phyloP scores from a whole-genome alignment of 352 stramenopile species.

The Hyaloperonospora arabidopsidis region DNA sequence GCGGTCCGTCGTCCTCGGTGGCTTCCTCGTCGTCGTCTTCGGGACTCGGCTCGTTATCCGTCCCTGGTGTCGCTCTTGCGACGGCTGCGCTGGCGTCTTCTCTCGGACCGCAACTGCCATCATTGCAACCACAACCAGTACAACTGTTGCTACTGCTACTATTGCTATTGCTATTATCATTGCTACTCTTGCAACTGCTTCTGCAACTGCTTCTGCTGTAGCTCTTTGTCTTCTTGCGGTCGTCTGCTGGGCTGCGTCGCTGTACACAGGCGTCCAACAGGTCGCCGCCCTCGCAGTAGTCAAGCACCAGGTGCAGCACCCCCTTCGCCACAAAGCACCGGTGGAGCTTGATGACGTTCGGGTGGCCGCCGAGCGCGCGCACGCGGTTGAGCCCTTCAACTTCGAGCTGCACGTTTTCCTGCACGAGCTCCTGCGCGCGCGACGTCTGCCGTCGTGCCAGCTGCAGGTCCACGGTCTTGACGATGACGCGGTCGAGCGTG shows the following conservation, averaged over 20 bases:
- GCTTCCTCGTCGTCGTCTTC: slow-evolving; percentile 2
- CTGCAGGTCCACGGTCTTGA: slow-evolving; percentile 66
- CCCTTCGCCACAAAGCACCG: slow-evolving; percentile 54
- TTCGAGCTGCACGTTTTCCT: slow-evolving; percentile 66
- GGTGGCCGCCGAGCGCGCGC: slow-evolving; percentile 44
- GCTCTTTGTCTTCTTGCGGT: not conserved
- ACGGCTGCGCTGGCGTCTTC: slow-evolving; percentile 1
- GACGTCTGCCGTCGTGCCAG: slow-evolving; percentile 51
- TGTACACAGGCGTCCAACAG: slow-evolving; percentile 53
- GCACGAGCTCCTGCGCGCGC: slow-evolving; percentile 36
- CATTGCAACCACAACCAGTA: no score
- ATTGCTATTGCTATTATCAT: not conserved
- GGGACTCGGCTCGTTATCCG: slow-evolving; percentile 2
- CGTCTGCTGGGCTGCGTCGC: slow-evolving; percentile 1
- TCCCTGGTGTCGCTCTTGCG: not conserved
- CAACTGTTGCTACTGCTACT: slow-evolving; percentile 4
- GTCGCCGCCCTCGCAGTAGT: slow-evolving; percentile 71
- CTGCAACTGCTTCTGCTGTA: no score
- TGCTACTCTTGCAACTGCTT: not conserved
- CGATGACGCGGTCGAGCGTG: slow-evolving; percentile 46
- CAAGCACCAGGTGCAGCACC: slow-evolving; percentile 61
- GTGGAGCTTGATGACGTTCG: slow-evolving; percentile 66
- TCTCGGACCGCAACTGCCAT: not conserved
- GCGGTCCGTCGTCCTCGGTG: slow-evolving; percentile 3
- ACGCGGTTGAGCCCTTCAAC: slow-evolving; percentile 58